Base-by-base conservation (phyloP, 805 yeast genomes). In the Lipomyces spencermartinsiae region DNA sequence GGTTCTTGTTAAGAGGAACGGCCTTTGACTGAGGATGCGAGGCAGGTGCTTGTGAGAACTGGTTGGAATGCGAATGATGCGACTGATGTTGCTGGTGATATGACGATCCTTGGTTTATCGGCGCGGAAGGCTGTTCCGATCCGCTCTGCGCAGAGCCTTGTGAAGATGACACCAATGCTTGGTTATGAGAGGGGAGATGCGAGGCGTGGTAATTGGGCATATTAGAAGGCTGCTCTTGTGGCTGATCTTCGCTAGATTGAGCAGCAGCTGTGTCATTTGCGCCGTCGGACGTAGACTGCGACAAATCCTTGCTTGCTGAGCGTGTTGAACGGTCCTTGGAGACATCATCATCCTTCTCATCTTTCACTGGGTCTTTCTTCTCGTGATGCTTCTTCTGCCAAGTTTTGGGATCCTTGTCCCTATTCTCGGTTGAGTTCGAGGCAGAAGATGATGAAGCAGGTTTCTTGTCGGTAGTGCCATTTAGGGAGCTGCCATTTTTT, bases 401-500 rank as follows among this genome's bases (percentile, higher is more conserved):
- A 2, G 58, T 16, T 49, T 59, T 60, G 37, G 39, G 46, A 43
- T 61, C 59, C 29, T 51, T 61, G 58, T 65, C 59, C 29, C 33
- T 61, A 53, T 65, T 59, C 49, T 61, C 62, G n/a, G 51, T 49
- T 7, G 66, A 34, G 12, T 59, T 62, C 16, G 65, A 6, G 2
- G 58, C 64, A 14, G 69, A n/a, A 4, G 68, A 16, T 10, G 58
- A 16, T 22, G 62, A 22, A 14, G 61, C 6, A 7, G 70, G n/a
- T 22, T 64, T 61, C 63, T 64, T 64, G 14, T 71, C 70, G 4
- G 65, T 37, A n/a, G 65, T 8, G 19, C 67, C 69, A 57, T 66
- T 65, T 29, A 49, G 61, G 14, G 63, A 25, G 12, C 72, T 59
- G 58, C 59, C 51, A 72, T 61, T 68, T 68, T 67, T 73, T 66